A percentile compares a stretch with the other conserved stretches of the same genome.
Evolutionary conservation across 2,329 filamentous ascomycete species (phyloP).

Genomic region (Tolypocladium cylindrosporum): DNA sequence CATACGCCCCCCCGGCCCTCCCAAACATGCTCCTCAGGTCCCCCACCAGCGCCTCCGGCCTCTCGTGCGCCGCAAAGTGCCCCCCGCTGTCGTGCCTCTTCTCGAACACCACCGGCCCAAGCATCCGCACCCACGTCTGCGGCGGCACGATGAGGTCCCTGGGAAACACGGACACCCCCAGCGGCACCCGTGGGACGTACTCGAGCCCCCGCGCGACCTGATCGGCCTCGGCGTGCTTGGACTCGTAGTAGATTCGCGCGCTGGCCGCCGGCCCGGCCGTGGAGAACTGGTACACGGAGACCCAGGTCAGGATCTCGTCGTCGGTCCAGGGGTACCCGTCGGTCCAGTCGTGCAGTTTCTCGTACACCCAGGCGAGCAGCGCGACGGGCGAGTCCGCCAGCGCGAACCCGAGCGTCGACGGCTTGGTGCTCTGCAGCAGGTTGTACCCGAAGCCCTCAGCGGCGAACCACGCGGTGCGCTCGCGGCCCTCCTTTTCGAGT

Average conservation of each 20-base stretch:
- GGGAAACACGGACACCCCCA: constrained; percentile 46
- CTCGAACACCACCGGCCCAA: constrained; percentile 52
- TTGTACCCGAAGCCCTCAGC: constrained; percentile 34
- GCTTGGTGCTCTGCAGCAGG: constrained; percentile 46
- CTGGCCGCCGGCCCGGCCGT: constrained; percentile 58
- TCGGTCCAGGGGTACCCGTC: constrained; percentile 64
- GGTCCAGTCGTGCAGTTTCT: constrained; percentile 67
- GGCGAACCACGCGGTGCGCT: constrained; percentile 46
- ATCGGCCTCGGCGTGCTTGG: constrained; percentile 27
- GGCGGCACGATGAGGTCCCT: constrained; percentile 46
- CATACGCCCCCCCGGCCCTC: constrained; percentile 33
- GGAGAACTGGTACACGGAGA: constrained; percentile 63
- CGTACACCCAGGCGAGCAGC: constrained; percentile 68
- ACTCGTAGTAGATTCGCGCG: constrained; percentile 64
- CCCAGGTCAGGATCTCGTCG: constrained; percentile 67
- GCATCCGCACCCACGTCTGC: constrained; percentile 41
- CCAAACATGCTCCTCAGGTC: constrained; percentile 52
- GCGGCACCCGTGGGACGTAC: constrained; percentile 25
- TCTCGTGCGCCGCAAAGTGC: constrained; percentile 53
- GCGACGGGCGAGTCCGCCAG: constrained; percentile 61
- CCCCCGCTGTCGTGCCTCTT: constrained; percentile 39
- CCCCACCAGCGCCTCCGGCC: constrained; percentile 37
- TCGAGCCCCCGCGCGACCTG: constrained; percentile 4
- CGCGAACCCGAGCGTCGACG: constrained; percentile 62
- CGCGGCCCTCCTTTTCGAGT: constrained; percentile 14